Evolutionary conservation across 1,284 basidiomycete species (phyloP).

Genomic region (Earliella scabrosa): DNA sequence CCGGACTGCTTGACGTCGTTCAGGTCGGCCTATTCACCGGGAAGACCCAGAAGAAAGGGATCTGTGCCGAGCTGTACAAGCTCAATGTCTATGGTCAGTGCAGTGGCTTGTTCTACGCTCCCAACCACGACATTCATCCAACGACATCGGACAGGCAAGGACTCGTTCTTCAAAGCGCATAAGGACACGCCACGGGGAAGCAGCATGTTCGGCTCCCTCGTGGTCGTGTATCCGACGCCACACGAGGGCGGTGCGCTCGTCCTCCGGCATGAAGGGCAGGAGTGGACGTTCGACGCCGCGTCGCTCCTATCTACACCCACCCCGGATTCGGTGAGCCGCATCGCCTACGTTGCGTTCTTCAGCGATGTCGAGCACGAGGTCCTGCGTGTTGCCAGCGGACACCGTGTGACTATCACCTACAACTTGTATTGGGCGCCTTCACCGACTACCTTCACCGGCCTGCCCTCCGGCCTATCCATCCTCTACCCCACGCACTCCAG

Average conservation of each 20-base stretch:
- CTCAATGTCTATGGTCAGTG: conserved; percentile 34
- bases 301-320: conserved; percentile 18
- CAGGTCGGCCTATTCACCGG: conserved; percentile 18
- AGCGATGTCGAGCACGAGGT: conserved; percentile 53
- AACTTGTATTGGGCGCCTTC: conserved; percentile 34
- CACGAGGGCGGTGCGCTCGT: conserved; percentile 45
- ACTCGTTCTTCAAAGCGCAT: conserved; percentile 47
- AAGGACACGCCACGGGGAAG: conserved; percentile 42
- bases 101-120: not conserved
- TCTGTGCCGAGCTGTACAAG: conserved; percentile 31
- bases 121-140: too few relatives aligned
- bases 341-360: conserved; percentile 45
- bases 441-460: too few relatives aligned
- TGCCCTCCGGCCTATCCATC: not conserved
- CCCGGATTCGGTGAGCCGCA: not conserved
- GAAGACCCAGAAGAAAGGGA: not conserved
- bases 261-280: conserved; percentile 34
- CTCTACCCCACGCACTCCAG: not conserved
- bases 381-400: conserved; percentile 40
- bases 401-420: conserved; percentile 49
- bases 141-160: too few relatives aligned
- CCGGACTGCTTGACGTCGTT: conserved; percentile 19
- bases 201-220: conserved; percentile 42
- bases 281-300: conserved; percentile 38
- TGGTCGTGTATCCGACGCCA: conserved; percentile 42